Base-by-base conservation (phyloP, 768 basidiomycete species). In the Boletus rex-veris region DNA sequence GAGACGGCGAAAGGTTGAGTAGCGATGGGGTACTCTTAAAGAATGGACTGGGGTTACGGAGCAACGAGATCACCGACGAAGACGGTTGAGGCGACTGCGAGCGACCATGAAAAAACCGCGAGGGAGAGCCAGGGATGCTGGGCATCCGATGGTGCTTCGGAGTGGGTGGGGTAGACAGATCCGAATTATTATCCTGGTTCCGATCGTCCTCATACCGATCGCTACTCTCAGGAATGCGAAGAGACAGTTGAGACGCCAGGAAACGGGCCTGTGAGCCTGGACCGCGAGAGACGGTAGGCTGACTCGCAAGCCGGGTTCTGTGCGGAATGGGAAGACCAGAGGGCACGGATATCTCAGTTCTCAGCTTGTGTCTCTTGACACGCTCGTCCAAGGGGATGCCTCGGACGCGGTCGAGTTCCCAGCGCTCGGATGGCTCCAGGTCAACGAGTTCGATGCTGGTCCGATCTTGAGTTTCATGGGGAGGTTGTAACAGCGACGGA, bases 401-500 rank as follows among this genome's bases (percentile, higher is more conserved):
- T 37, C 70, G 66, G 40, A 72, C 67, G 35, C 77, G 73, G 52
- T 80, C 77, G 21, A 73, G 72, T 40, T 77, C 75, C 76, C 76
- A 77, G 42, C 57, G 72, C 68, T 58, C 72, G 67, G 47, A 73
- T 43, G 60, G 77, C 53, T 77, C 77, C 49, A 75, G 58, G 36
- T 80, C 79, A 41, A 85, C 74, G 38, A 85, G 75, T 60, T 81
- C 82, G 48, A 84, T 68, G 58, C 69, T 70, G 31, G 79, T 80
- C 5, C 73, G 67, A 51, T 83, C 82, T 36, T 79, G 79, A 11
- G 36, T 2, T 51, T 77, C 78, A n/a, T 21, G 52, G 37, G 60
- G 63, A 57, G 48, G 56, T 37, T 52, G 54, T 45, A 63, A n/a
- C 28, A 59, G 19, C 16, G 64, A 58, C 2, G 59, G 24, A 10